Evolutionary conservation across 345 rosid genomes (phyloP).

Genomic region (Raphanus sativus): DNA sequence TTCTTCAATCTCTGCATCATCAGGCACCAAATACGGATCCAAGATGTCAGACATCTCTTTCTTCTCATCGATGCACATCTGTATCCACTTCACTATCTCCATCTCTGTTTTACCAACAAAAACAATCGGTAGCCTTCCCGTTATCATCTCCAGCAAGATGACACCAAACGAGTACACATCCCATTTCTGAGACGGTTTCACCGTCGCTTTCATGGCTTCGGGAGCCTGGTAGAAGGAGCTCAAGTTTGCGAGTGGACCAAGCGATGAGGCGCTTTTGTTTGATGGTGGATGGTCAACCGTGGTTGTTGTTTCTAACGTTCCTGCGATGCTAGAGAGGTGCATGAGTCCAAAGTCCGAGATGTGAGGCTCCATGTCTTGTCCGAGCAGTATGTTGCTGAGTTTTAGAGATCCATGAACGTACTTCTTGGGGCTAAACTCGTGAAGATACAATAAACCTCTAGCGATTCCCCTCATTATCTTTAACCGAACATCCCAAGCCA

Average conservation of each 20-base stretch:
- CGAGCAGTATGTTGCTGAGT: slow-evolving; percentile 74
- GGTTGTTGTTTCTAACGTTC: slow-evolving; percentile 55
- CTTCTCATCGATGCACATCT: slow-evolving; percentile 86
- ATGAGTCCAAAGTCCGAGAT: slow-evolving; percentile 91
- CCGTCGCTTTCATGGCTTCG: slow-evolving; percentile 65
- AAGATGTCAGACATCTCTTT: slow-evolving; percentile 73
- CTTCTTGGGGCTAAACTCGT: slow-evolving; percentile 86
- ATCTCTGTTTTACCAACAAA: slow-evolving; percentile 60
- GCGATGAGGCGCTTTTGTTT: slow-evolving; percentile 44
- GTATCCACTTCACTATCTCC: slow-evolving; percentile 83
- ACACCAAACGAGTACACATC: slow-evolving; percentile 91
- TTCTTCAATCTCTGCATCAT: slow-evolving; percentile 73
- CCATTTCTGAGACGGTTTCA: slow-evolving; percentile 95
- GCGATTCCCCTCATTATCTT: slow-evolving; percentile 73
- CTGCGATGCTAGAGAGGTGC: slow-evolving; percentile 86
- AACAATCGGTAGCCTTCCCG: slow-evolving; percentile 63
- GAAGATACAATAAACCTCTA: slow-evolving; percentile 79
- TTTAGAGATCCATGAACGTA: slow-evolving; percentile 90
- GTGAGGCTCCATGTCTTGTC: slow-evolving; percentile 66
- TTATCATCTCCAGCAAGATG: slow-evolving; percentile 84
- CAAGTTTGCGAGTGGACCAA: slow-evolving; percentile 46
- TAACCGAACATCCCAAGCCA: slow-evolving; percentile 71
- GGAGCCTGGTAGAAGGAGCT: slow-evolving; percentile 81
- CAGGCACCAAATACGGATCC: slow-evolving; percentile 73
- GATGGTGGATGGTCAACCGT: slow-evolving; percentile 50